Conservation (phyloP, 148 eudicot species). For the Arbutus unedo region DNA sequence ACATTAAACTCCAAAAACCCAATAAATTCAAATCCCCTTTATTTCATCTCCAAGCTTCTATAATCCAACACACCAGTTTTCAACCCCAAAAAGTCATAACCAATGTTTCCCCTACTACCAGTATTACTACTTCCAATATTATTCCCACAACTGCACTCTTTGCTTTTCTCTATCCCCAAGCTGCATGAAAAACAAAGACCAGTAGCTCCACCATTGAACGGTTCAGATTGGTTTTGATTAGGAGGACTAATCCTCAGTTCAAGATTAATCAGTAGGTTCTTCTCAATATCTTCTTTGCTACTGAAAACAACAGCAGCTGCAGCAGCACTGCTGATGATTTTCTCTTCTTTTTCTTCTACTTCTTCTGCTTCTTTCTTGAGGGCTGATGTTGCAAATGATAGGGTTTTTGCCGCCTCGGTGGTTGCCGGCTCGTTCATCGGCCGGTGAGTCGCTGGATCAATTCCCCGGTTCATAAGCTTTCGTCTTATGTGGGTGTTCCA, state of each 20-base stretch:
- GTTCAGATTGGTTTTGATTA: conserved; percentile 32
- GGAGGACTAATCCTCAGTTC: conserved; percentile 89
- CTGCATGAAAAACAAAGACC: conserved; percentile 59
- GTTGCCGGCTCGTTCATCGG: conserved; percentile 40
- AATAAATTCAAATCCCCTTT: neutral
- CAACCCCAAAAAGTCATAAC: conserved; percentile 69
- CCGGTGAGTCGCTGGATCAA: conserved; percentile 85
- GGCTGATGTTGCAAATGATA: conserved; percentile 43
- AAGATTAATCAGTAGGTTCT: conserved; percentile 38
- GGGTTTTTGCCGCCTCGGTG: conserved; percentile 25
- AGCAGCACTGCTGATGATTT: neutral
- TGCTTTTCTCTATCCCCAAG: conserved; percentile 49
- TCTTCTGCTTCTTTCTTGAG: conserved; percentile 14
- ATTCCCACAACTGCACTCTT: conserved; percentile 56
- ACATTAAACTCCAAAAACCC: neutral
- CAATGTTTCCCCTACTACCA: conserved; percentile 27
- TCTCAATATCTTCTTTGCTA: conserved; percentile 3
- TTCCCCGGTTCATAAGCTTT: conserved; percentile 77
- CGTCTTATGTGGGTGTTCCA: conserved; percentile 96
- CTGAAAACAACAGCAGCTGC: neutral
- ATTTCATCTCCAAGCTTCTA: conserved; percentile 84
- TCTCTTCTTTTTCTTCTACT: neutral
- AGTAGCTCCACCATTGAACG: conserved; percentile 16
- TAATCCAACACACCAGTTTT: conserved; percentile 59
- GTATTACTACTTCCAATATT: conserved; percentile 25